Conservation (phyloP, 1,284 basidiomycete genomes). For the Fomitopsis betulina region DNA sequence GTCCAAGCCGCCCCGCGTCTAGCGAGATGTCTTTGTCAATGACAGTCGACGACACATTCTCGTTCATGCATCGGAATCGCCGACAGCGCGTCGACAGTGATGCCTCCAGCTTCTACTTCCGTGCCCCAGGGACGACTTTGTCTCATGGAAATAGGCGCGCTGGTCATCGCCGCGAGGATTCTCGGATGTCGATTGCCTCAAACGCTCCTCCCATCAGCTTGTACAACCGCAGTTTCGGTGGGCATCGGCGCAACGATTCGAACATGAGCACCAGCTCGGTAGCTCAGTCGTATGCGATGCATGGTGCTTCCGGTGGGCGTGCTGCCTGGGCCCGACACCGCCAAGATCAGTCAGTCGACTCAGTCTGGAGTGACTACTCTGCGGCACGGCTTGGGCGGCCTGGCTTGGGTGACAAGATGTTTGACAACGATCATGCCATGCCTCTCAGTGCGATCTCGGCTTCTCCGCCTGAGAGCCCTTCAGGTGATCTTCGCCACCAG, state of each 20-base stretch:
- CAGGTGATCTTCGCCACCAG: slow-evolving; percentile 18
- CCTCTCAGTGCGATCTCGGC: slow-evolving; percentile 66
- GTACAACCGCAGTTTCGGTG: slow-evolving; percentile 58
- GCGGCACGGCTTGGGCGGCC: slow-evolving; percentile 59
- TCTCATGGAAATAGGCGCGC: slow-evolving; percentile 24
- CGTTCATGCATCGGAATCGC: slow-evolving; percentile 46
- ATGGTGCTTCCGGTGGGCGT: slow-evolving; percentile 49
- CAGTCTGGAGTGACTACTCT: slow-evolving; percentile 61
- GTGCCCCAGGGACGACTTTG: slow-evolving; percentile 27
- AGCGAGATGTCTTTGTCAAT: slow-evolving; percentile 57
- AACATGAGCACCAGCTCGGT: slow-evolving; percentile 49
- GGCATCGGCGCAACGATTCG: slow-evolving; percentile 47
- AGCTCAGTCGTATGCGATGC: slow-evolving; percentile 46
- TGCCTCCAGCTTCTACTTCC: slow-evolving; percentile 73
- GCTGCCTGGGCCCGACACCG: slow-evolving; percentile 60
- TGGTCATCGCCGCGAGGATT: slow-evolving; percentile 45
- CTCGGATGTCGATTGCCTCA: slow-evolving; percentile 42
- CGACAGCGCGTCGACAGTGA: slow-evolving; percentile 68
- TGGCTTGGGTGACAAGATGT: slow-evolving; percentile 86
- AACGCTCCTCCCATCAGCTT: slow-evolving; percentile 64
- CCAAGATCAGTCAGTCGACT: slow-evolving; percentile 60
- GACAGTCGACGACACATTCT: slow-evolving; percentile 69
- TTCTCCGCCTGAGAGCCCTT: slow-evolving; percentile 50
- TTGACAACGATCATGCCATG: slow-evolving; percentile 57
- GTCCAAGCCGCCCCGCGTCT: slow-evolving; percentile 48